phyloP scores from a whole-genome alignment of 257 asterid species.

The Ilex aquifolium region DNA sequence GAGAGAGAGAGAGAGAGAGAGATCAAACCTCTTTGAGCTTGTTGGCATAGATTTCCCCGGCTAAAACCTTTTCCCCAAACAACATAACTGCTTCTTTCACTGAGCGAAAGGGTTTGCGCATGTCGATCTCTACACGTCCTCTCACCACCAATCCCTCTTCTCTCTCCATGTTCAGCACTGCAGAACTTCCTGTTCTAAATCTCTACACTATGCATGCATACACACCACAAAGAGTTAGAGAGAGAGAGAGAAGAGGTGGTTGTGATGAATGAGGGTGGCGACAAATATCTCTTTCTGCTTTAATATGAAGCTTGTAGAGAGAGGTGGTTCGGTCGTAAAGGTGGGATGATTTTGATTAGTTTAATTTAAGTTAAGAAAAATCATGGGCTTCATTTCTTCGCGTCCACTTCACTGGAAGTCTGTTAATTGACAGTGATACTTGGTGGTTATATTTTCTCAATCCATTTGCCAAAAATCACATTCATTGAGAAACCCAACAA shows the following conservation, averaged over 20 bases:
- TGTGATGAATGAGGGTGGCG: slow-evolving; percentile 1
- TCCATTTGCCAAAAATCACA: neutral
- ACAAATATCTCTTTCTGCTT: neutral
- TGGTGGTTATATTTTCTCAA: slow-evolving; percentile 39
- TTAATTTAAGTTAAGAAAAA: slow-evolving; percentile 14
- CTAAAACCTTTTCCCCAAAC: slow-evolving; percentile 80
- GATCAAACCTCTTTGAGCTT: slow-evolving; percentile 53
- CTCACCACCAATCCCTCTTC: slow-evolving; percentile 71
- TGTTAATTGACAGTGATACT: slow-evolving; percentile 63
- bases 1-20: neutral
- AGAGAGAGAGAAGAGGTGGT: neutral
- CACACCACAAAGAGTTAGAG: neutral
- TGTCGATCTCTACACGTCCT: slow-evolving; percentile 85
- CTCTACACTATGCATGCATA: neutral
- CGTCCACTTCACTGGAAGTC: slow-evolving; percentile 79
- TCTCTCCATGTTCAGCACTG: slow-evolving; percentile 25
- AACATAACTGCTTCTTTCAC: slow-evolving; percentile 71
- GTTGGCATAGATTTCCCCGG: slow-evolving; percentile 62
- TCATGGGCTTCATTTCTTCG: slow-evolving; percentile 59
- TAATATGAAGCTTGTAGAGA: neutral
- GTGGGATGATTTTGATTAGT: slow-evolving; percentile 13
- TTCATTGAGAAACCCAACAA: slow-evolving; percentile 1
- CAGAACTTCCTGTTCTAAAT: neutral
- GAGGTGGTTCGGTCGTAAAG: neutral
- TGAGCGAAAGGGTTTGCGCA: slow-evolving; percentile 65